These are phyloP conservation scores for Porpolomopsis calyptriformis DNA, from an alignment of 768 basidiomycete species.

Conservation along the genomic window DNA sequence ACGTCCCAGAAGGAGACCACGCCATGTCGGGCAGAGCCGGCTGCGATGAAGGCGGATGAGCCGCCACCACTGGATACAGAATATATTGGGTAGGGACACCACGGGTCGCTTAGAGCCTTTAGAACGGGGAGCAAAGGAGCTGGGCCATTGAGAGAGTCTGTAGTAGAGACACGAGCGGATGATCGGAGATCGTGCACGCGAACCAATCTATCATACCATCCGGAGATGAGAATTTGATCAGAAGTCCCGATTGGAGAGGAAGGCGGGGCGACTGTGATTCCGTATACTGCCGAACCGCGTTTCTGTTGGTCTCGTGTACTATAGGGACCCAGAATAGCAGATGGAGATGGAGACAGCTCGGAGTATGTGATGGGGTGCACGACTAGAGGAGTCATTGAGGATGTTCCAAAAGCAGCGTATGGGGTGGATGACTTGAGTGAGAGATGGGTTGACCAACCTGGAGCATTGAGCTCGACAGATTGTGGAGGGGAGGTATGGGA, in stretches of 20 bases:
- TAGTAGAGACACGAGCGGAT: constrained; percentile 19
- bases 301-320: constrained; percentile 11
- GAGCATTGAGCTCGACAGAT: constrained; percentile 35
- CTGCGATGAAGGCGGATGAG: constrained; percentile 51
- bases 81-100: constrained; percentile 66
- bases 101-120: constrained; percentile 46
- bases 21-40: constrained; percentile 67
- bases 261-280: constrained; percentile 48
- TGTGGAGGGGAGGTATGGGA: constrained; percentile 13
- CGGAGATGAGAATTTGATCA: constrained; percentile 61
- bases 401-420: constrained; percentile 60
- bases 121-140: constrained; percentile 47
- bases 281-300: constrained; percentile 56
- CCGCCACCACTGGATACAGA: constrained; percentile 69
- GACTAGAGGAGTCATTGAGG: constrained; percentile 47
- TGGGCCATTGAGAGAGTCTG: constrained; percentile 7
- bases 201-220: constrained; percentile 74
- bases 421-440: constrained; percentile 39
- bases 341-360: constrained; percentile 38
- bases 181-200: constrained; percentile 68
- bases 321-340: constrained; percentile 30
- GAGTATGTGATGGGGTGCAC: constrained; percentile 43
- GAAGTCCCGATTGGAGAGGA: constrained; percentile 62
- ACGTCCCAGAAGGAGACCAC: constrained; percentile 80
- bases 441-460: constrained; percentile 58